Percentiles rank a stretch among this genome's conserved stretches.
Conservation (phyloP, 305 asterid genomes). For the Solanum hybrid region DNA sequence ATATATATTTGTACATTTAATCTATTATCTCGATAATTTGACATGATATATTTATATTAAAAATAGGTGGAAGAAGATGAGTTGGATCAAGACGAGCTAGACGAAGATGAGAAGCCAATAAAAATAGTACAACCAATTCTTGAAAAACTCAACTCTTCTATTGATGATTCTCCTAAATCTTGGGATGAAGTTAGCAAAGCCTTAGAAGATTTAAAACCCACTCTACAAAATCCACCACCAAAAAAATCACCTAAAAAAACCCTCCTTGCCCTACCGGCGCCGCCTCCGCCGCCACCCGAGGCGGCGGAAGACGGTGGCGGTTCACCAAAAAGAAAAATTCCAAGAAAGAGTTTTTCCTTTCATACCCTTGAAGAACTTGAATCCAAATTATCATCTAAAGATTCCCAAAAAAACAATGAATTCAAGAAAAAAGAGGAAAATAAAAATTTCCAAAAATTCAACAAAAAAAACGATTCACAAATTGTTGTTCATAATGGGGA, state of each 20-base stretch:
- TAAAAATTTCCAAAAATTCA: neutral
- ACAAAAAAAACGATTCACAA: neutral
- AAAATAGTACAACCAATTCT: slow-evolving; percentile 39
- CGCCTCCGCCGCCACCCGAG: neutral
- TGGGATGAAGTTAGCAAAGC: slow-evolving; percentile 85
- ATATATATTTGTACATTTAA: neutral
- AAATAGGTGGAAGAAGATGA: neutral
- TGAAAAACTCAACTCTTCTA: slow-evolving; percentile 46
- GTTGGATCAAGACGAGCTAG: neutral
- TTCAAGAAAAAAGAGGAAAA: neutral
- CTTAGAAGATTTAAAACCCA: slow-evolving; percentile 51
- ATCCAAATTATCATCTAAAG: slow-evolving; percentile 26
- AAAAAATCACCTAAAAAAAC: slow-evolving; percentile 7
- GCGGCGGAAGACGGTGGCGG: neutral
- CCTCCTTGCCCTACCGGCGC: neutral
- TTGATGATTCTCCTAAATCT: slow-evolving; percentile 54
- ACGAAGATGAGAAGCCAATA: slow-evolving; percentile 18
- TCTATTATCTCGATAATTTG: neutral
- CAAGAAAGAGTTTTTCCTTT: slow-evolving; percentile 40
- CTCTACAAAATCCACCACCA: slow-evolving; percentile 17
- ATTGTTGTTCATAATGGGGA: neutral
- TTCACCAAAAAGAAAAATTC: slow-evolving; percentile 6
- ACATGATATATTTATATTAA: neutral
- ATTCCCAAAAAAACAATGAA: slow-evolving; percentile 1
- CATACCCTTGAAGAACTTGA: slow-evolving; percentile 80